Evolutionary conservation across 495 filamentous ascomycete species (phyloP), one percentile per base, ranked within the genome.

Genomic region (Letharia lupina): DNA sequence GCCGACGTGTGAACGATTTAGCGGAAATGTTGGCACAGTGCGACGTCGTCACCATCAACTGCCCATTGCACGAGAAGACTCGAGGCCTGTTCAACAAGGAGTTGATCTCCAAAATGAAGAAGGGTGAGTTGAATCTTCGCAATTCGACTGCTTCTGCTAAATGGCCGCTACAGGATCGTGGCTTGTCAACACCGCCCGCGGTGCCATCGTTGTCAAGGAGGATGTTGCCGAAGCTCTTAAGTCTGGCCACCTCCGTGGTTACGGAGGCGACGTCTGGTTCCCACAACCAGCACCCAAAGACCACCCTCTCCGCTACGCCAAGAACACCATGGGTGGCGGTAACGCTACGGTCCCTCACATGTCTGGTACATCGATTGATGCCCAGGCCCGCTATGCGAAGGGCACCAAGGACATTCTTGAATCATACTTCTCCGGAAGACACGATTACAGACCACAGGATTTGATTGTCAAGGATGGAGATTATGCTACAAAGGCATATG

Each of bases 61-160:
- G 93, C 86, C 94, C 94, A 67, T 85, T 98, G 68, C 94, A 98
- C 80, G 94, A 97, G 84, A 95, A 94, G 84, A 98, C 94, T 57
- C 82, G 84, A 42, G 94, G 94, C 68, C 76, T 98, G 70, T 98
- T 98, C 84, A 96, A 97, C 85, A 98, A 98, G 89, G 91, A 97
- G n/a, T 84, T 98, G 68, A 96, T 98, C 73, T 84, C 88, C 72
- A 97, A 97, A 90, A 98, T 98, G 94, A 98, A 98, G 91, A 87
- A 87, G 74, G 92, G 89, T 86, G 77, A 74, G 82, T 71, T 31
- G 39, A 20, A 39, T 62, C 59, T 45, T 60, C 44, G 58, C 35
- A 20, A 64, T 28, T 64, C 39, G 20, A 44, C 5, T 31, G 37
- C 18, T 67, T 58, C 69, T 62, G 66, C 69, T 69, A 64, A 69